phyloP scores from a whole-genome alignment of 495 filamentous ascomycete genomes.

The Chaetomium fimeti region DNA sequence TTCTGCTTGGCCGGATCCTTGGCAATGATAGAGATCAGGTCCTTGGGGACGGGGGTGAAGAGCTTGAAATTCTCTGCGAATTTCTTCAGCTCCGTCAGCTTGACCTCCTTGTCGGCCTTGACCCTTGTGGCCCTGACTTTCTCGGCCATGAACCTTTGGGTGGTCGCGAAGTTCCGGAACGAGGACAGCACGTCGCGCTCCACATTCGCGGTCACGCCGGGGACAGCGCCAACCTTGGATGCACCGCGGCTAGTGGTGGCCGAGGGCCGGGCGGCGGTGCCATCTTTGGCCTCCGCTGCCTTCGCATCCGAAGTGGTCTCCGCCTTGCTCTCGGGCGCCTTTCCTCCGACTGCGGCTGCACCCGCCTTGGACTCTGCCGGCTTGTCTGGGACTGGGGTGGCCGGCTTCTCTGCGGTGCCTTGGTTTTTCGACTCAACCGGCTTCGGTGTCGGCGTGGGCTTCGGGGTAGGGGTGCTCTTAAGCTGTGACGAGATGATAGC shows the following conservation, averaged over 20 bases:
- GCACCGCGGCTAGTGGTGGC: slow-evolving; percentile 41
- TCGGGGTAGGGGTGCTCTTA: slow-evolving; percentile 46
- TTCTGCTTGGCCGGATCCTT: slow-evolving; percentile 93
- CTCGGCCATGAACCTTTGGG: slow-evolving; percentile 58
- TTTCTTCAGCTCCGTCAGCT: slow-evolving; percentile 89
- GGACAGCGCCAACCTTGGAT: slow-evolving; percentile 40
- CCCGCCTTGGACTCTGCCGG: slow-evolving; percentile 33
- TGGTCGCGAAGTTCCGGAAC: slow-evolving; percentile 75
- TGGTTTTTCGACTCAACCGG: slow-evolving; percentile 42
- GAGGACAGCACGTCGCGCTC: slow-evolving; percentile 73
- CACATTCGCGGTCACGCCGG: slow-evolving; percentile 73
- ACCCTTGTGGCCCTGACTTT: slow-evolving; percentile 70
- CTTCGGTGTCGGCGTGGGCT: slow-evolving; percentile 44
- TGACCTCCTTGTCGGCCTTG: slow-evolving; percentile 81
- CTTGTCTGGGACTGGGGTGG: slow-evolving; percentile 32
- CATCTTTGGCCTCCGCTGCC: slow-evolving; percentile 31
- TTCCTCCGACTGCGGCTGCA: slow-evolving; percentile 25
- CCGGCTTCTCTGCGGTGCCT: slow-evolving; percentile 32
- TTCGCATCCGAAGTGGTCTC: slow-evolving; percentile 23
- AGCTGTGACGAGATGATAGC: slow-evolving; percentile 78
- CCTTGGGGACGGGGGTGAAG: slow-evolving; percentile 81
- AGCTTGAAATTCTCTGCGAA: slow-evolving; percentile 95
- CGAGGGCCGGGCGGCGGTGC: slow-evolving; percentile 32
- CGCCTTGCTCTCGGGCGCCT: slow-evolving; percentile 34
- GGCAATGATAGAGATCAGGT: slow-evolving; percentile 90